These are phyloP conservation scores for Kwoniella europaea DNA, from an alignment of 768 basidiomycete species.

Conservation along the genomic window DNA sequence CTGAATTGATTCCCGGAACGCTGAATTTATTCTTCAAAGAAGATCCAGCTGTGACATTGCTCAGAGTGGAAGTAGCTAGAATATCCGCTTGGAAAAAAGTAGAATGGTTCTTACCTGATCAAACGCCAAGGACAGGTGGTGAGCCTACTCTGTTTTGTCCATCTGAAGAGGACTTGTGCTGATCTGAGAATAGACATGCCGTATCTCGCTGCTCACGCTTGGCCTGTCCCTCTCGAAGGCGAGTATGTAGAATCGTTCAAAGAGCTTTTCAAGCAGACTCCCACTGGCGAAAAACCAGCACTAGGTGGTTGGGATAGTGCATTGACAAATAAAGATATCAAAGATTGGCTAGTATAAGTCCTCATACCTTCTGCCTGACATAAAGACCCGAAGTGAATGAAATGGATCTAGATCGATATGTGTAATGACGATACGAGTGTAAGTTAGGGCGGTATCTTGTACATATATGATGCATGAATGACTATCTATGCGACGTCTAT, in stretches of 20 bases:
- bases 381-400: neutral
- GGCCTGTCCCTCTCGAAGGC: slow-evolving; percentile 47
- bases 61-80: slow-evolving; percentile 49
- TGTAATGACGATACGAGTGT: neutral
- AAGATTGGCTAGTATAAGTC: slow-evolving; percentile 43
- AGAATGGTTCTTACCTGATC: slow-evolving; percentile 47
- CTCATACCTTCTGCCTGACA: neutral
- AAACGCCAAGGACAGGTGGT: slow-evolving; percentile 22
- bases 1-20: slow-evolving; percentile 59
- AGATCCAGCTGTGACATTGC: slow-evolving; percentile 47
- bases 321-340: slow-evolving; percentile 37
- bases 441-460: neutral
- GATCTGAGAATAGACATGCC: slow-evolving; percentile 43
- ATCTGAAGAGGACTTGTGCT: too few relatives aligned
- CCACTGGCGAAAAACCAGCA: slow-evolving; percentile 17
- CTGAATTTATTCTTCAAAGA: slow-evolving; percentile 60
- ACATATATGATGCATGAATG: neutral
- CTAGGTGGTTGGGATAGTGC: slow-evolving; percentile 41
- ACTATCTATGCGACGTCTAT: neutral
- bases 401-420: neutral
- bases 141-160: neutral
- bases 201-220: slow-evolving; percentile 50
- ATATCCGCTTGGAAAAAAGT: slow-evolving; percentile 54
- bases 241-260: slow-evolving; percentile 56
- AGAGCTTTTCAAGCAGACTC: slow-evolving; percentile 38